A percentile compares a stretch with the other conserved stretches of the same genome.
Evolutionary conservation across 352 stramenopile genomes (phyloP).

Genomic region (Phytopythium boreale): DNA sequence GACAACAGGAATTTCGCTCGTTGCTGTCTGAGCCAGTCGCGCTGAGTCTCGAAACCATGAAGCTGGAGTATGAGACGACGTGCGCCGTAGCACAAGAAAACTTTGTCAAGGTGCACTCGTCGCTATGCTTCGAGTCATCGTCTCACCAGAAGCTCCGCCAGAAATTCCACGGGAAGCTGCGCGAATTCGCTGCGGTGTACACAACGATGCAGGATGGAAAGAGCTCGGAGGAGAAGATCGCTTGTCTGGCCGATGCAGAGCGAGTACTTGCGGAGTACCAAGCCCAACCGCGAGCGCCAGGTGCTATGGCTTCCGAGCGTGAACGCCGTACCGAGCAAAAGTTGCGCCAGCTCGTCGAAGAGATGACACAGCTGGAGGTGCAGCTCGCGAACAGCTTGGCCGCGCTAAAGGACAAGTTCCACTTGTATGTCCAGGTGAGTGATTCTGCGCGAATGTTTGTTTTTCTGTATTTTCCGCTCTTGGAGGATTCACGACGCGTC

Average conservation of each 20-base stretch:
- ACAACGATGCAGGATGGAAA: conserved; percentile 18
- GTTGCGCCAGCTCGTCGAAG: conserved; percentile 41
- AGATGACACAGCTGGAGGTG: conserved; percentile 36
- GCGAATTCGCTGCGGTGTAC: conserved; percentile 33
- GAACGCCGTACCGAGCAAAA: conserved; percentile 41
- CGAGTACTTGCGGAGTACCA: not conserved
- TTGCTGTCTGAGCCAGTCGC: conserved; percentile 67
- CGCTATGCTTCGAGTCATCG: conserved; percentile 42
- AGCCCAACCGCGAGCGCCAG: not conserved
- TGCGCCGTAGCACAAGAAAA: conserved; percentile 55
- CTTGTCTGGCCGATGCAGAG: not conserved
- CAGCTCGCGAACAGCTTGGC: conserved; percentile 31
- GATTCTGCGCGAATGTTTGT: not conserved
- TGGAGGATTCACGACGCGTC: not conserved
- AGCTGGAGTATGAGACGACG: conserved; percentile 70
- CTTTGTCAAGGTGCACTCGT: conserved; percentile 47
- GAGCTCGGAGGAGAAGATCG: not conserved
- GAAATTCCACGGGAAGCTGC: conserved; percentile 54
- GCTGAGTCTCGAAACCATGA: conserved; percentile 75
- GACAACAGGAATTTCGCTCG: conserved; percentile 65
- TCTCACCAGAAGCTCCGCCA: conserved; percentile 52
- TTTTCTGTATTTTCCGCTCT: not conserved
- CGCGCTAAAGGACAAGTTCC: conserved; percentile 38
- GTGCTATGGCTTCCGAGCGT: conserved; percentile 3
- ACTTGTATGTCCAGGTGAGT: conserved; percentile 60